phyloP scores from a whole-genome alignment of 2,329 filamentous ascomycete genomes.

The Diaporthe citri region DNA sequence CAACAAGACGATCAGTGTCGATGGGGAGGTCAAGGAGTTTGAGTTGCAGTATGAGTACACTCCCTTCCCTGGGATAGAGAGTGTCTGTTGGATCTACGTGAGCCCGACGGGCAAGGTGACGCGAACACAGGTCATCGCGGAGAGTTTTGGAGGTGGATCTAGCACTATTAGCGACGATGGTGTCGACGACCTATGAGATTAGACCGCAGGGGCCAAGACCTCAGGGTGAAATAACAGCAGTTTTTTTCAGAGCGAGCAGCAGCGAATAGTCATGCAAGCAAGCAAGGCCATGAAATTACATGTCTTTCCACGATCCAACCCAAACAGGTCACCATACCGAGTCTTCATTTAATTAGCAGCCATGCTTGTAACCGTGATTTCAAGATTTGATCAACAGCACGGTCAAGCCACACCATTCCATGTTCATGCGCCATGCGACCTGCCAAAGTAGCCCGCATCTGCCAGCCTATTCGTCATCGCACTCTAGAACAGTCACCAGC shows the following conservation, averaged over 20 bases:
- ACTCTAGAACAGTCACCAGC: neutral
- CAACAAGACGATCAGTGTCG: slow-evolving; percentile 58
- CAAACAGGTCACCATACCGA: neutral
- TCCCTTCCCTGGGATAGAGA: slow-evolving; percentile 62
- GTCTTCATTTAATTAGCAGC: neutral
- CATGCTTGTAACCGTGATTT: neutral
- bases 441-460: neutral
- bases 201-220: neutral
- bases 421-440: neutral
- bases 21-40: slow-evolving; percentile 58
- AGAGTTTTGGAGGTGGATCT: slow-evolving; percentile 64
- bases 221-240: neutral
- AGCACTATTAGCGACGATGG: slow-evolving; percentile 62
- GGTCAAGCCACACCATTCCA: neutral
- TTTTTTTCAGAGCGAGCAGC: neutral
- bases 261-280: neutral
- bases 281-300: neutral
- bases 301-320: neutral
- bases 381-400: neutral
- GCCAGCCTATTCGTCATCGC: neutral
- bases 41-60: slow-evolving; percentile 67
- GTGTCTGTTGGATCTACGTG: slow-evolving; percentile 62
- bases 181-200: slow-evolving; percentile 39
- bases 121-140: slow-evolving; percentile 64
- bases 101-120: slow-evolving; percentile 61